phyloP scores from a whole-genome alignment of 441 rosid species.

The Cnidoscolus chayamansa region DNA sequence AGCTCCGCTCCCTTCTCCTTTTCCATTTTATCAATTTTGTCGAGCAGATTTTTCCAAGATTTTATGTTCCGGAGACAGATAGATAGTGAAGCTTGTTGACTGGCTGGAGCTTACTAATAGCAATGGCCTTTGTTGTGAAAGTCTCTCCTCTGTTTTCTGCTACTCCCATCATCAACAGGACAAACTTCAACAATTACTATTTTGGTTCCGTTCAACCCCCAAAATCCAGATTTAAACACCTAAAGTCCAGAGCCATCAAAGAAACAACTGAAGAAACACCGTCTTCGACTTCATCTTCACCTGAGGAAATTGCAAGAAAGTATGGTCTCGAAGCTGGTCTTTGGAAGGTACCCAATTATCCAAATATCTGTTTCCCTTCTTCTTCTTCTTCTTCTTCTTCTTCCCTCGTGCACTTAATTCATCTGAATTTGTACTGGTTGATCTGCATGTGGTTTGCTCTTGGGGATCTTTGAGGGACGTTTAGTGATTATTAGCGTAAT shows the following conservation, averaged over 20 bases:
- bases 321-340: slow-evolving; percentile 90
- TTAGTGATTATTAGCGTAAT: too few species aligned
- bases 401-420: too few species aligned
- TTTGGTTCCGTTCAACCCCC: slow-evolving; percentile 29
- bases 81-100: background rate
- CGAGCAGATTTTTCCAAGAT: background rate
- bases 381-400: background rate
- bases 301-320: slow-evolving; percentile 71
- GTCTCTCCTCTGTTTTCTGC: slow-evolving; percentile 30
- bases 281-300: slow-evolving; percentile 43
- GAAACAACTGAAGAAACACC: slow-evolving; percentile 50
- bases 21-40: background rate
- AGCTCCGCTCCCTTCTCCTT: background rate
- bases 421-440: too few species aligned
- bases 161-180: slow-evolving; percentile 24
- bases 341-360: slow-evolving; percentile 56
- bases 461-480: too few species aligned
- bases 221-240: slow-evolving; percentile 30
- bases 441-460: too few species aligned
- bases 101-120: background rate
- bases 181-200: slow-evolving; percentile 20
- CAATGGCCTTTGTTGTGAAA: slow-evolving; percentile 48
- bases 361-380: background rate
- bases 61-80: background rate
- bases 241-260: slow-evolving; percentile 52